phyloP scores from a whole-genome alignment of 768 basidiomycete species.

The Suillus weaverae region DNA sequence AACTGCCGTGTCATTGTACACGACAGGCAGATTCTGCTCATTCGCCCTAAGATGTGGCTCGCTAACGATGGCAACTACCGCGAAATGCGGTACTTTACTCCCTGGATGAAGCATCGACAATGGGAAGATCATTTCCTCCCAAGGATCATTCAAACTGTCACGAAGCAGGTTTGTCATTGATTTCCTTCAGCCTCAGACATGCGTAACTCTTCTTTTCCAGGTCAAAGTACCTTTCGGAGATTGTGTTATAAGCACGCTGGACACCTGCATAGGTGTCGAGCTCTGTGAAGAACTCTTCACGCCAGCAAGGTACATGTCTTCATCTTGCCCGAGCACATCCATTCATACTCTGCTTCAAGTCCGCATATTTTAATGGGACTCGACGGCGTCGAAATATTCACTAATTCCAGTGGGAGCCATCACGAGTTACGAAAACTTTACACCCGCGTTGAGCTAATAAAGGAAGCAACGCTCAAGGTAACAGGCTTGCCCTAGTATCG shows the following conservation, averaged over 20 bases:
- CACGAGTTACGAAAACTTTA: slow-evolving; percentile 97
- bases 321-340: not conserved
- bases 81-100: slow-evolving; percentile 85
- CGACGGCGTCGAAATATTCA: slow-evolving; percentile 98
- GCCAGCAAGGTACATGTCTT: slow-evolving; percentile 70
- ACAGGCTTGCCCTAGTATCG: not conserved
- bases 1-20: slow-evolving; percentile 93
- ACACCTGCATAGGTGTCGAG: slow-evolving; percentile 97
- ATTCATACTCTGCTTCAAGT: slow-evolving; percentile 40
- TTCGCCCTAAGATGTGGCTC: slow-evolving; percentile 99
- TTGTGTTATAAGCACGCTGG: slow-evolving; percentile 87
- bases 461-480: slow-evolving; percentile 95
- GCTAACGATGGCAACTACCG: slow-evolving; percentile 99
- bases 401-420: slow-evolving; percentile 97
- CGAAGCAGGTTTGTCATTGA: slow-evolving; percentile 68
- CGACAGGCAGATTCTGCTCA: slow-evolving; percentile 84
- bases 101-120: slow-evolving; percentile 88
- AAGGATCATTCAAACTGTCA: slow-evolving; percentile 82
- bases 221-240: slow-evolving; percentile 93
- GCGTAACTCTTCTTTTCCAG: slow-evolving; percentile 37
- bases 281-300: slow-evolving; percentile 98
- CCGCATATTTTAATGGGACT: slow-evolving; percentile 98
- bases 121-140: slow-evolving; percentile 93
- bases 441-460: slow-evolving; percentile 89
- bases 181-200: not conserved